Evolutionary conservation across 2,329 filamentous ascomycete species (phyloP), one percentile per base, ranked within the genome.

Genomic region (Cordyceps pruinosa): DNA sequence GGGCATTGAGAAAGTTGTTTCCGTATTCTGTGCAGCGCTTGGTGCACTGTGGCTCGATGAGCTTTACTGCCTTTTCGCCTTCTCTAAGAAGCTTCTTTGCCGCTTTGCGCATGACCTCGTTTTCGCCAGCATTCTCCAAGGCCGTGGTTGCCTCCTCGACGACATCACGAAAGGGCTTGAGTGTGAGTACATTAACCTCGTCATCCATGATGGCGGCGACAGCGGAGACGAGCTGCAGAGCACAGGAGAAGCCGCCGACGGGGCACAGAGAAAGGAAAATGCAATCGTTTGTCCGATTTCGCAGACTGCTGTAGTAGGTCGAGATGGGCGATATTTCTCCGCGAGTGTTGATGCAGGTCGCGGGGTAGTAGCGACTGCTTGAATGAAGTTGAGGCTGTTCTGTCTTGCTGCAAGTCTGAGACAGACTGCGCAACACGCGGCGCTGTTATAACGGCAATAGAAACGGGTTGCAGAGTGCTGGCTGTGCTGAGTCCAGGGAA

Each of bases 91-190:
- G 68, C 49, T 67, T 72, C 62, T 75, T 73, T 26, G 78, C 77
- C 26, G 77, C 75, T 66, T 75, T 77, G 64, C 74, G 69, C 80
- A 83, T 82, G 45, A 61, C 58, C 59, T 74, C 68, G 25, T 71
- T 65, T 56, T 73, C 70, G 39, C 69, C 74, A 10, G 77, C 77
- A 71, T 81, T 81, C 26, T 73, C 70, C 48, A 76, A 63, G 0
- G 80, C 79, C 12, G 63, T 59, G 34, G 69, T 75, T 32, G 75
- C 79, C 69, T 80, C 81, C 44, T 78, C 75, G 52, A 80, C 74
- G 56, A 82, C 75, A 45, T 82, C 78, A 53, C 68, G 72, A 62
- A 82, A 83, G 28, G 79, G 78, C 35, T 71, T 71, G 28, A 81
- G 67, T 37, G 81, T 75, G 46, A 82, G 74, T 45, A 72, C 70